These are phyloP conservation scores for Irpex sp. DNA, from an alignment of 1,284 basidiomycete species.

Conservation along the genomic window DNA sequence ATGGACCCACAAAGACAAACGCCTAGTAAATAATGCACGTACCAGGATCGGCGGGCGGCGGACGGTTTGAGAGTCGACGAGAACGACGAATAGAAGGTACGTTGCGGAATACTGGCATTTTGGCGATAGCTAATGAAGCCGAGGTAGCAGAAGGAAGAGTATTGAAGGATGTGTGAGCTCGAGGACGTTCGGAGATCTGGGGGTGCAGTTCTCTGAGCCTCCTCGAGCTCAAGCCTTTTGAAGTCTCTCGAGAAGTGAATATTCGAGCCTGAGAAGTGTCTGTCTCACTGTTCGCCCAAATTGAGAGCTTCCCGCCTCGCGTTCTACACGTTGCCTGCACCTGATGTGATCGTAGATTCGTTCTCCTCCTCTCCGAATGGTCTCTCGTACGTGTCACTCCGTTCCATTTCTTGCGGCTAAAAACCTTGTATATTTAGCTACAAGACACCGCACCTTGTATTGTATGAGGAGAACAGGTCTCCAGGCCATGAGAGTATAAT, in stretches of 20 bases:
- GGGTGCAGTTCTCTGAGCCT: not conserved
- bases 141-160: not conserved
- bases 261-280: not conserved
- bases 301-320: not conserved
- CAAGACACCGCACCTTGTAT: not conserved
- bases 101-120: constrained; percentile 10
- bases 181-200: constrained; percentile 3
- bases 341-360: not conserved
- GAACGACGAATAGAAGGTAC: constrained; percentile 14
- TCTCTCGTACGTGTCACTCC: not conserved
- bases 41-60: constrained; percentile 16
- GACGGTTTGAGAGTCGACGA: constrained; percentile 15
- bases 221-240: constrained; percentile 10
- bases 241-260: not conserved
- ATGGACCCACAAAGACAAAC: constrained; percentile 17
- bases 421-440: not conserved
- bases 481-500: not conserved
- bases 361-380: not conserved
- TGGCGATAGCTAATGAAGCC: not conserved
- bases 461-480: not conserved
- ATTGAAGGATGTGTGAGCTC: constrained; percentile 6
- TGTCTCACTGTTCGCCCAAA: not conserved
- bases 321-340: not conserved
- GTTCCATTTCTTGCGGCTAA: not conserved
- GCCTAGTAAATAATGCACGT: constrained; percentile 12